A percentile compares a stretch with the other conserved stretches of the same genome.
These are phyloP conservation scores for Gymnopus androsaceus DNA, from an alignment of 1,284 basidiomycete species.

Conservation along the genomic window DNA sequence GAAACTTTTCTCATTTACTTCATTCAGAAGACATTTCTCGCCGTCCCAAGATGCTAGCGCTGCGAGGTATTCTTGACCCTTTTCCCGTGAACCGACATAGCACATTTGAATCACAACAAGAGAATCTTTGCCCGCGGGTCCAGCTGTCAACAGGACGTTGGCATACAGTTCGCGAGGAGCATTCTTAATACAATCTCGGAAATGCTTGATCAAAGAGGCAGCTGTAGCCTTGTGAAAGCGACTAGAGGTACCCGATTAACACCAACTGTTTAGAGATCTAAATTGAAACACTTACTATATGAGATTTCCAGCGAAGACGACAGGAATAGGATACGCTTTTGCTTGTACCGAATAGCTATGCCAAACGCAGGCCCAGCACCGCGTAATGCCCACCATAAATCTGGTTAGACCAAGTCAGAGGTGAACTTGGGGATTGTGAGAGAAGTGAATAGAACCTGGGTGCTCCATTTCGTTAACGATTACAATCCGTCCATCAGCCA, in stretches of 20 bases:
- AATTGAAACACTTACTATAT: conserved; percentile 65
- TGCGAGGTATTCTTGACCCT: conserved; percentile 77
- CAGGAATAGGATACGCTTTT: conserved; percentile 82
- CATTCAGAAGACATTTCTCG: conserved; percentile 78
- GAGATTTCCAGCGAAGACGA: conserved; percentile 88
- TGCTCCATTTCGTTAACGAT: conserved; percentile 68
- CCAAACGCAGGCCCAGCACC: conserved; percentile 86
- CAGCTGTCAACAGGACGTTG: conserved; percentile 87
- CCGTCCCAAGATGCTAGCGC: conserved; percentile 88
- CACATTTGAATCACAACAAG: conserved; percentile 90
- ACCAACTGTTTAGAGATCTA: not conserved
- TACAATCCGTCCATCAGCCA: conserved; percentile 77
- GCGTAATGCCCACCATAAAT: conserved; percentile 88
- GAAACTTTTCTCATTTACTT: conserved; percentile 88
- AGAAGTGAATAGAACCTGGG: conserved; percentile 46
- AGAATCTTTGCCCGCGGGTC: conserved; percentile 77
- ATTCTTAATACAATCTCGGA: conserved; percentile 89
- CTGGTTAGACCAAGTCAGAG: conserved; percentile 36
- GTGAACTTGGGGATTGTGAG: not conserved
- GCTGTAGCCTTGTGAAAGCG: conserved; percentile 84
- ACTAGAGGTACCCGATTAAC: conserved; percentile 38
- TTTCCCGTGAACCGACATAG: conserved; percentile 73
- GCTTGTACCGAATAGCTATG: conserved; percentile 87
- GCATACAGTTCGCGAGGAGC: conserved; percentile 86
- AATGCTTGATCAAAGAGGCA: conserved; percentile 85